Evolutionary conservation across 768 basidiomycete genomes (phyloP).

Genomic region (Mycena vulgaris): DNA sequence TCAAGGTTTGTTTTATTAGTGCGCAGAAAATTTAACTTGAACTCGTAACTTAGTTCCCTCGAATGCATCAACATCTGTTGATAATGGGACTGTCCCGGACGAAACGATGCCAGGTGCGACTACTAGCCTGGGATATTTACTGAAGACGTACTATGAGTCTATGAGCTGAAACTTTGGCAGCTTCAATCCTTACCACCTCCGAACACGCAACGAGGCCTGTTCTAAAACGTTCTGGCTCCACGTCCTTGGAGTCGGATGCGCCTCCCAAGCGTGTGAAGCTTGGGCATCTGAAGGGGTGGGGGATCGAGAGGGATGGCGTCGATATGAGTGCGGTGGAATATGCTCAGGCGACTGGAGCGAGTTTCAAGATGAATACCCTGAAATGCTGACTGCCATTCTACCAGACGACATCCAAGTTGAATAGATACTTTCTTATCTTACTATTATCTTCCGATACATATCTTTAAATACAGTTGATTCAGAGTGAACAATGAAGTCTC

Average conservation of each 20-base stretch:
- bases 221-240: background rate
- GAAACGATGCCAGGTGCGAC: background rate
- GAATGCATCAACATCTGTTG: background rate
- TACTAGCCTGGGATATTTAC: background rate
- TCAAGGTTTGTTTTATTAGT: background rate
- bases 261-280: no score
- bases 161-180: constrained; percentile 5
- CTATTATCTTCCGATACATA: constrained; percentile 7
- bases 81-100: background rate
- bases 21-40: background rate
- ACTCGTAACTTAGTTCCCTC: background rate
- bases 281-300: no score
- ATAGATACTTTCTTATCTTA: background rate
- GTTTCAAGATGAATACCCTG: no score
- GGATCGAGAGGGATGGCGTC: no score
- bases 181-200: background rate
- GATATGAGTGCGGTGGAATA: no score
- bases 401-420: no score
- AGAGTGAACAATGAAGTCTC: background rate
- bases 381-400: no score
- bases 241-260: constrained; percentile 2
- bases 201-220: background rate
- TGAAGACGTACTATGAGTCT: no score
- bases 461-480: constrained; percentile 1
- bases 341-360: no score